Evolutionary conservation across 2,329 filamentous ascomycete genomes (phyloP), one percentile per base, ranked within the genome.

Genomic region (Venturia pyrina): DNA sequence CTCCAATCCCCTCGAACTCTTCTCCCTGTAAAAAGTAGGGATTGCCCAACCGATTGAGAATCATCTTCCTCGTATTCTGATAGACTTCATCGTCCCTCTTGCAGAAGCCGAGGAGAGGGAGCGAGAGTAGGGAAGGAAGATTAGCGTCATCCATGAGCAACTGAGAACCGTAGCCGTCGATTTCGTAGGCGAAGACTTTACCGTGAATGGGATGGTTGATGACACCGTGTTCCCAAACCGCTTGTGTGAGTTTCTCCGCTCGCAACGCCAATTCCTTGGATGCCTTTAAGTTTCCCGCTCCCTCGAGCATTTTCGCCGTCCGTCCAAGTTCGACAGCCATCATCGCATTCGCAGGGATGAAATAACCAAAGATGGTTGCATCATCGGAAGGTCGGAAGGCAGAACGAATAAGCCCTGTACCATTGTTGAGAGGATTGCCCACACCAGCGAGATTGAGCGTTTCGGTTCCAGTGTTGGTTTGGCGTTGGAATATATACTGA

Each of bases 341-440:
- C 88, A 96, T 93, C 32, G 95, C 95, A 73, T 99, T 99, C 46
- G 91, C 88, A 0, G 95, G 95, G 70, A 99, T 96, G 74, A 96
- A 91, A 80, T 91, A 99, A 57, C 93, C 93, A 3, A 99, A 81
- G 46, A 95, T 97, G 0, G 92, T 96, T 2, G 95, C 91, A 75
- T 99, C 95, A 72, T 99, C 95, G 69, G 91, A 96, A 5, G 95
- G 95, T 1, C 95, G 85, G 78, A 99, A 99, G 0, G 95, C 93
- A 50, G 91, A 96, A 67, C 95, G 87, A 61, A 98, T 83, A 1
- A 99, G 83, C 0, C 91, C 92, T 0, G 95, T 97, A 21, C 87
- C 90, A 70, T 81, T 83, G 70, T 91, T 93, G 19, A 99, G 80
- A 0, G 95, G 95, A 74, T 99, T 99, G n/a, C 95, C 95, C 32